Percentiles rank a stretch among this genome's conserved stretches.
Conservation (phyloP, 2,329 filamentous ascomycete genomes). For the Penicillium sumatraense region DNA sequence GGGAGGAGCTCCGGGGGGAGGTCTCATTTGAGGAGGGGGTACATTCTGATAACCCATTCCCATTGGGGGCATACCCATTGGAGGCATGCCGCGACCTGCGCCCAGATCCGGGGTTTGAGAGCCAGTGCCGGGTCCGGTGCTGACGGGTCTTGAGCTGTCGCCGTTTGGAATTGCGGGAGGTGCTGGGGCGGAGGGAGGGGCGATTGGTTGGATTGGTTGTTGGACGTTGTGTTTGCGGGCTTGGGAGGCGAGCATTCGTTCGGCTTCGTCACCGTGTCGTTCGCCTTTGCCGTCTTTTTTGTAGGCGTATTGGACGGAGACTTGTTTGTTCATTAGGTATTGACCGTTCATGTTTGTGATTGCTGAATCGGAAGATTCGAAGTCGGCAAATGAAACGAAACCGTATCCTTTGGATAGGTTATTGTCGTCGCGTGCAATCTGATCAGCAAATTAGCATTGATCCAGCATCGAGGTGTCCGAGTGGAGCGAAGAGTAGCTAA, state of each 20-base stretch:
- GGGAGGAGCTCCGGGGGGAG: slow-evolving; percentile 53
- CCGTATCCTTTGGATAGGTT: slow-evolving; percentile 93
- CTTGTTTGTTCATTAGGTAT: slow-evolving; percentile 95
- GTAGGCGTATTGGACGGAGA: slow-evolving; percentile 96
- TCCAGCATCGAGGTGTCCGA: no score
- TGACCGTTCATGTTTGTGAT: slow-evolving; percentile 93
- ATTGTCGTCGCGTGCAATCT: slow-evolving; percentile 81
- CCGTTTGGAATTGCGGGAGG: slow-evolving; percentile 52
- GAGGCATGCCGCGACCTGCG: slow-evolving; percentile 47
- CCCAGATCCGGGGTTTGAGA: slow-evolving; percentile 37
- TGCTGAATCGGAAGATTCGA: slow-evolving; percentile 90
- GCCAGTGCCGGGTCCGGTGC: slow-evolving; percentile 25
- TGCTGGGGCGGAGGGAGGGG: slow-evolving; percentile 44
- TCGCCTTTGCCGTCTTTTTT: slow-evolving; percentile 99
- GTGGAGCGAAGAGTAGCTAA: background rate
- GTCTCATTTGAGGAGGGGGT: slow-evolving; percentile 52
- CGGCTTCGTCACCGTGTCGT: slow-evolving; percentile 90
- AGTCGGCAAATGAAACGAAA: slow-evolving; percentile 90
- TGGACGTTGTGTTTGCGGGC: slow-evolving; percentile 94
- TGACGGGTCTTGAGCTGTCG: slow-evolving; percentile 41
- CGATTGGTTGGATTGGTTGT: slow-evolving; percentile 73
- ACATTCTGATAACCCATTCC: slow-evolving; percentile 49
- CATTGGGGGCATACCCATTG: slow-evolving; percentile 45
- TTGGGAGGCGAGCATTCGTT: slow-evolving; percentile 87
- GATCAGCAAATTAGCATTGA: no score